These are phyloP conservation scores for Exserohilum turcica DNA, from an alignment of 2,329 filamentous ascomycete species.

Conservation along the genomic window DNA sequence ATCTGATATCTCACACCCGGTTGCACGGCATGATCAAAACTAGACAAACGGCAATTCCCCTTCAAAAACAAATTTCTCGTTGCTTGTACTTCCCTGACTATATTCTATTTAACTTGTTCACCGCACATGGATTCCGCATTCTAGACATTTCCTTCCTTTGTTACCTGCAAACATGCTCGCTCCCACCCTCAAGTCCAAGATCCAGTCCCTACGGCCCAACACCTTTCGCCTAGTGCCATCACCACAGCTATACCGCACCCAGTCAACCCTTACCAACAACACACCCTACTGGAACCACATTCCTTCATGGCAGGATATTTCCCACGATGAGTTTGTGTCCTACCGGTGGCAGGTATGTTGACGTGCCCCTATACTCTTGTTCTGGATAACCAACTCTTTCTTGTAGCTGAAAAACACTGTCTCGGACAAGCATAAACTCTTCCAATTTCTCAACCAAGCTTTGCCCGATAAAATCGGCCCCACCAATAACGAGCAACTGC, in stretches of 20 bases:
- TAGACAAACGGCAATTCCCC: background rate
- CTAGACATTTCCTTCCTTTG: background rate
- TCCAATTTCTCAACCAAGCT: conserved; percentile 56
- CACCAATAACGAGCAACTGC: conserved; percentile 36
- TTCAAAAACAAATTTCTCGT: background rate
- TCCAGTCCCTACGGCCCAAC: background rate
- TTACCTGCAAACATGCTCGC: conserved; percentile 8
- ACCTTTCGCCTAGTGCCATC: background rate
- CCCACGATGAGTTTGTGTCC: conserved; percentile 57
- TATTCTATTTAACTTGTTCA: background rate
- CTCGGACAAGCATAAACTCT: conserved; percentile 54
- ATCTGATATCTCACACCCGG: background rate
- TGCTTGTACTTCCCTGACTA: background rate
- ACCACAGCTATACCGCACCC: conserved; percentile 7
- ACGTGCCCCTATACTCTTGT: background rate
- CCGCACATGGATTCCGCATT: background rate
- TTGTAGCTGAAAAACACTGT: conserved; percentile 58
- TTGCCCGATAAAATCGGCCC: conserved; percentile 58
- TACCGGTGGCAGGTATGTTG: conserved; percentile 62
- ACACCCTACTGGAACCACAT: conserved; percentile 58
- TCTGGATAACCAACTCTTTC: background rate
- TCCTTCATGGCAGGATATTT: conserved; percentile 56
- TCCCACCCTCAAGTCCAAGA: background rate
- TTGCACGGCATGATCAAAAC: background rate
- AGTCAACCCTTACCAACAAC: conserved; percentile 18